Conservation (phyloP, 2,329 filamentous ascomycete genomes). For the Trichophyton schoenleinii region DNA sequence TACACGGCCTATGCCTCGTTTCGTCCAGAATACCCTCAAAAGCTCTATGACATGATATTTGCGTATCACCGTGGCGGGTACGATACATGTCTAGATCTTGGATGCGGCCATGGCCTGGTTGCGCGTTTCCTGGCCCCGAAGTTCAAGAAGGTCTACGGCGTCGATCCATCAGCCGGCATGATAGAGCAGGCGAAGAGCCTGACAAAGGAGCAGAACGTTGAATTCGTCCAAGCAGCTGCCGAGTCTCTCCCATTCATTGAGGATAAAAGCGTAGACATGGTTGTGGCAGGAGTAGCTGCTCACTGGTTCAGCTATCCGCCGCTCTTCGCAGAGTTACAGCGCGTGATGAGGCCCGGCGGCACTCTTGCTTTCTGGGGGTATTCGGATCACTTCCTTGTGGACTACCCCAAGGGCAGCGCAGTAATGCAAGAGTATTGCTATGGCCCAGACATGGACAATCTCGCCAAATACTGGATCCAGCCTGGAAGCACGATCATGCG, state of each 20-base stretch:
- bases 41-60: slow-evolving; percentile 43
- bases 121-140: slow-evolving; percentile 41
- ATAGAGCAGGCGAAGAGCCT: slow-evolving; percentile 22
- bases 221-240: slow-evolving; percentile 39
- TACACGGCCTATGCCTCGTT: slow-evolving; percentile 52
- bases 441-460: slow-evolving; percentile 35
- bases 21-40: slow-evolving; percentile 46
- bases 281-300: slow-evolving; percentile 44
- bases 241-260: slow-evolving; percentile 43
- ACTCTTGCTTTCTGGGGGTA: slow-evolving; percentile 56
- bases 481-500: slow-evolving; percentile 43
- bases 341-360: slow-evolving; percentile 43
- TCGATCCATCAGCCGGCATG: slow-evolving; percentile 12
- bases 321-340: slow-evolving; percentile 44
- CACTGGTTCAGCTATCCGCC: slow-evolving; percentile 53
- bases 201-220: slow-evolving; percentile 30
- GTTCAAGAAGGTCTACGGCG: slow-evolving; percentile 41
- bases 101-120: slow-evolving; percentile 50
- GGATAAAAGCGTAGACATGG: slow-evolving; percentile 41
- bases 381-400: slow-evolving; percentile 49
- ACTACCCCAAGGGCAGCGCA: slow-evolving; percentile 39
- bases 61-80: slow-evolving; percentile 38
- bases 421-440: slow-evolving; percentile 47
- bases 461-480: slow-evolving; percentile 51
- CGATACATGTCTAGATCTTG: slow-evolving; percentile 43